Base-by-base conservation (phyloP, 306 rosid genomes). In the Ormosia emarginata region DNA sequence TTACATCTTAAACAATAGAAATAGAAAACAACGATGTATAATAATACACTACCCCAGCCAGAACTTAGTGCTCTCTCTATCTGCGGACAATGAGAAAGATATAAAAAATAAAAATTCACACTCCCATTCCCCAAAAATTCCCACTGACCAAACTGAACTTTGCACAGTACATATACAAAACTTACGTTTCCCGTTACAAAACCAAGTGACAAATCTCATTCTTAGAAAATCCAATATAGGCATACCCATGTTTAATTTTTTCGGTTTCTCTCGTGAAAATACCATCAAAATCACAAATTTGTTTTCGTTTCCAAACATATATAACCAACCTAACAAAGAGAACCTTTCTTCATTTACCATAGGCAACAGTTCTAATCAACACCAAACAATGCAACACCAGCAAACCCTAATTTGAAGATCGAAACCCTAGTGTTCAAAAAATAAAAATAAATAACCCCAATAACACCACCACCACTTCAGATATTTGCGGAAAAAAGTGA, bases 341-440 rank as follows among this genome's bases (percentile, higher is more conserved):
- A 18, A 40, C 34, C 46, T 9, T 14, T 70, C 67, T 29, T 14
- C 40, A 49, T 62, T 76, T 49, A 33, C 37, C 63, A 62, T 24
- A 5, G 14, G 55, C 43, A 39, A 65, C 29, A 41, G 17, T 58
- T 24, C 79, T 3, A 3, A 77, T 53, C 13, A 34, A 14, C 14
- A 46, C 2, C 30, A 24, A 41, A 56, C 52, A 75, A 34, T 12
- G 14, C 29, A 24, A 50, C 71, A 69, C 3, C 5, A 73, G 24
- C 15, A 56, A 65, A 53, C 59, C 85, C 65, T 52, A 76, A 57
- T 70, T 70, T 8, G 3, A 67, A 43, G 32, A 49, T 5, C 18
- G 39, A 87, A 62, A 86, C 81, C 84, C 87, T 40, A 43, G 56
- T 12, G 17, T 49, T 68, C 64, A 8, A 7, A 66, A 41, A 41